A percentile compares a stretch with the other conserved stretches of the same genome.
Conservation (phyloP, 1,139 yeast species). For the Eremothecium coryli region DNA sequence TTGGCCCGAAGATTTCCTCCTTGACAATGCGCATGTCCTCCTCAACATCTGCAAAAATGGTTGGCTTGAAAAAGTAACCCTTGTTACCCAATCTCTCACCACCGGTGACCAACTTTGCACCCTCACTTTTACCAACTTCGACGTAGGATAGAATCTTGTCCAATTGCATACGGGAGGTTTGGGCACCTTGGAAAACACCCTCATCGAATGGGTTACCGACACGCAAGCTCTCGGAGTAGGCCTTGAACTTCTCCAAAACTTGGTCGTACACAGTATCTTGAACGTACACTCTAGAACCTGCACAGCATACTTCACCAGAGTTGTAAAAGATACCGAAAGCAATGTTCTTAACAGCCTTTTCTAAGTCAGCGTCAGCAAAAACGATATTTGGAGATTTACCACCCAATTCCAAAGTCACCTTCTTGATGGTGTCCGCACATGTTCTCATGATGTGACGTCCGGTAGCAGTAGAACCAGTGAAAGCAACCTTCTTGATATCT, state of each 20-base stretch:
- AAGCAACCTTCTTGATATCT: conserved; percentile 63
- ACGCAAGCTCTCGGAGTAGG: conserved; percentile 56
- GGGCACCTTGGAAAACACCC: conserved; percentile 55
- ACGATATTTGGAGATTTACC: conserved; percentile 81
- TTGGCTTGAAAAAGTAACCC: conserved; percentile 71
- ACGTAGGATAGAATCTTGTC: conserved; percentile 51
- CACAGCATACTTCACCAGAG: conserved; percentile 66
- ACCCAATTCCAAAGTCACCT: conserved; percentile 73
- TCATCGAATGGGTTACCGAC: conserved; percentile 70
- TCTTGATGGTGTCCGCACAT: conserved; percentile 46
- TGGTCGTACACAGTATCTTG: conserved; percentile 55
- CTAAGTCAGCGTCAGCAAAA: conserved; percentile 48
- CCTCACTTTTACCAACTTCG: conserved; percentile 49
- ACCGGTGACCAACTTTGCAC: conserved; percentile 52
- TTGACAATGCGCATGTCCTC: conserved; percentile 57
- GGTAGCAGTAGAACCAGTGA: conserved; percentile 62
- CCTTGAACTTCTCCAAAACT: conserved; percentile 44
- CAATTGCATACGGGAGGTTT: conserved; percentile 49
- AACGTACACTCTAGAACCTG: conserved; percentile 57
- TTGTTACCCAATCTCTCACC: conserved; percentile 50
- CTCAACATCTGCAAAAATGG: conserved; percentile 64
- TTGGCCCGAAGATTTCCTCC: conserved; percentile 83
- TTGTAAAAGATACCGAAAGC: conserved; percentile 47
- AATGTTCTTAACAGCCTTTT: conserved; percentile 41
- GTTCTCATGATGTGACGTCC: conserved; percentile 48